Conservation (phyloP, 805 yeast genomes). For the Clavispora carvajalis region DNA sequence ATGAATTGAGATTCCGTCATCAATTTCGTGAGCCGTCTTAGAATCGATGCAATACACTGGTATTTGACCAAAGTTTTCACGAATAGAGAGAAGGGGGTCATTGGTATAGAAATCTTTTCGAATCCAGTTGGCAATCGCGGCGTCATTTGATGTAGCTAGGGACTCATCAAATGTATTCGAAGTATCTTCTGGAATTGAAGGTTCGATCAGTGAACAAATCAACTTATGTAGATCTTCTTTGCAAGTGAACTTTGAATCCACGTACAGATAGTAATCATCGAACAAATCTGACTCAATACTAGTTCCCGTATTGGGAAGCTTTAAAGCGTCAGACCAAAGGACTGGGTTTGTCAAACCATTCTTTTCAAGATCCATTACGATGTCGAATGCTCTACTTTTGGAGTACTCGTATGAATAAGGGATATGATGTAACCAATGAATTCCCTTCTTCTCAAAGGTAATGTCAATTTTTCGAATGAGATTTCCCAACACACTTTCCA, state of each 20-base stretch:
- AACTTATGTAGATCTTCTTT: not conserved
- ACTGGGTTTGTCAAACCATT: slow-evolving; percentile 42
- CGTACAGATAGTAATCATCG: slow-evolving; percentile 34
- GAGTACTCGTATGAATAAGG: slow-evolving; percentile 39
- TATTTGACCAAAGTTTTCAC: slow-evolving; percentile 40
- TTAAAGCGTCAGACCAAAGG: slow-evolving; percentile 43
- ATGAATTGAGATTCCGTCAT: slow-evolving; percentile 79
- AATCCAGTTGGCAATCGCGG: not conserved
- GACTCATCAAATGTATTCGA: not conserved
- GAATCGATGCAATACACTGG: slow-evolving; percentile 82
- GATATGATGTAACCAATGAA: slow-evolving; percentile 2
- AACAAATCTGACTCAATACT: slow-evolving; percentile 41
- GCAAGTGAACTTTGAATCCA: slow-evolving; percentile 15
- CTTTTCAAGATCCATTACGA: slow-evolving; percentile 26
- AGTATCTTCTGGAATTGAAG: not conserved
- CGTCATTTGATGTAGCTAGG: not conserved
- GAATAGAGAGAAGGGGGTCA: slow-evolving; percentile 26
- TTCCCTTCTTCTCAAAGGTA: slow-evolving; percentile 1
- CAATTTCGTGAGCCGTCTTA: slow-evolving; percentile 79
- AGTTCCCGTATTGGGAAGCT: slow-evolving; percentile 39
- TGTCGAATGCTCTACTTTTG: slow-evolving; percentile 47
- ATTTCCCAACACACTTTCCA: slow-evolving; percentile 43
- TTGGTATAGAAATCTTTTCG: slow-evolving; percentile 14
- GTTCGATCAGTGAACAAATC: not conserved
- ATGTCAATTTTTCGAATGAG: slow-evolving; percentile 26